Evolutionary conservation across 495 filamentous ascomycete species (phyloP).

Genomic region (Penicillium macrosclerotiorum): DNA sequence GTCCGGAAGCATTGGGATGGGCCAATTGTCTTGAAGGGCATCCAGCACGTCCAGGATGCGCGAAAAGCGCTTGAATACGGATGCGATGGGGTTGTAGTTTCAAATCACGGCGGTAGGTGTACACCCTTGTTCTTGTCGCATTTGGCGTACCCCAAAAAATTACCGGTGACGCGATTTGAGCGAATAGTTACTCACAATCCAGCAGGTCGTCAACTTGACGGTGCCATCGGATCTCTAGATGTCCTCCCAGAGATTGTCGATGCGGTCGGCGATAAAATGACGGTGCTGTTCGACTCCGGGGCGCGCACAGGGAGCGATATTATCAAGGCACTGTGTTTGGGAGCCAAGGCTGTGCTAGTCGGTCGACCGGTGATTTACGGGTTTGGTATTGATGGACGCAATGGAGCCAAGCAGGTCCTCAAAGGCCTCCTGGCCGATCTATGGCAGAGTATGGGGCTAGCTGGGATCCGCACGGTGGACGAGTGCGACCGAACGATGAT

Average conservation of each 20-base stretch:
- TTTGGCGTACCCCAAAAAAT: too few relatives aligned
- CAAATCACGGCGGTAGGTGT: conserved; percentile 51
- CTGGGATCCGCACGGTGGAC: conserved; percentile 51
- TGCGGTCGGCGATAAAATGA: conserved; percentile 51
- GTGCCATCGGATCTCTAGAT: conserved; percentile 61
- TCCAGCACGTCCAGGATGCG: conserved; percentile 52
- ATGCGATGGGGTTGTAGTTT: conserved; percentile 53
- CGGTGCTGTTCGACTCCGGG: conserved; percentile 65
- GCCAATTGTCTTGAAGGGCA: conserved; percentile 52
- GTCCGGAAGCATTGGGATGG: conserved; percentile 60
- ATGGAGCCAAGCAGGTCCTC: conserved; percentile 57
- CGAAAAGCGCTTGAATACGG: conserved; percentile 44
- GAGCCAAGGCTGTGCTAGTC: conserved; percentile 85
- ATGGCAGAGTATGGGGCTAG: conserved; percentile 58
- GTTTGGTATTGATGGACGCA: conserved; percentile 58
- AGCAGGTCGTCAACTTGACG: conserved; percentile 62
- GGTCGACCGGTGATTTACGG: conserved; percentile 86
- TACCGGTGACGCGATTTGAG: too few relatives aligned
- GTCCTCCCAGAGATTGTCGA: conserved; percentile 63
- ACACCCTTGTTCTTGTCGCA: background rate
- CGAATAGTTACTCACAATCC: background rate
- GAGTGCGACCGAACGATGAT: conserved; percentile 53
- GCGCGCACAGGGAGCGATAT: conserved; percentile 60
- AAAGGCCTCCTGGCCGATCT: conserved; percentile 58
- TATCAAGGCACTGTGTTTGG: conserved; percentile 85